Conservation (phyloP, 2,329 filamentous ascomycete genomes). For the Calonectria fujianensis region DNA sequence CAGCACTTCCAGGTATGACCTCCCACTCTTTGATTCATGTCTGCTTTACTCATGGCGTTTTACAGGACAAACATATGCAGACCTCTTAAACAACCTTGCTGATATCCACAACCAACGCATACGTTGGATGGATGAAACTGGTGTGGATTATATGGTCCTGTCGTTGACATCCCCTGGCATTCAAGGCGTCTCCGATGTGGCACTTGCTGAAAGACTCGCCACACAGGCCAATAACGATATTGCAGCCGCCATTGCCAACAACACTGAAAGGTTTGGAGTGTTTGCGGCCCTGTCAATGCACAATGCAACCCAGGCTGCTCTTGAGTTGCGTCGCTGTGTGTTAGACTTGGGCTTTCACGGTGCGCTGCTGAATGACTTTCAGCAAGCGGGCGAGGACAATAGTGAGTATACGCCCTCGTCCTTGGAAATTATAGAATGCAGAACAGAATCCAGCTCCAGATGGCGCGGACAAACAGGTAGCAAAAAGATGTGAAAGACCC, state of each 20-base stretch:
- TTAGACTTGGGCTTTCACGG: constrained; percentile 28
- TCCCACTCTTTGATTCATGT: neutral
- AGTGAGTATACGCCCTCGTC: neutral
- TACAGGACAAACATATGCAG: neutral
- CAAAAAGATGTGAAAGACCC: too few species aligned
- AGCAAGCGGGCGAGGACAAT: neutral
- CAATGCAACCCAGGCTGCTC: constrained; percentile 11
- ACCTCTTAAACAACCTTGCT: neutral
- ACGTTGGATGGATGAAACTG: constrained; percentile 26
- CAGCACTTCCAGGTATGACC: neutral
- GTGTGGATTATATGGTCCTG: constrained; percentile 42
- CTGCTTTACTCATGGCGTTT: neutral
- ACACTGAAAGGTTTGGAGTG: constrained; percentile 18
- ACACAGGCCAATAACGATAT: constrained; percentile 35
- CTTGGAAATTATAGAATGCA: neutral
- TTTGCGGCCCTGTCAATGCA: constrained; percentile 41
- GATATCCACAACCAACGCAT: constrained; percentile 41
- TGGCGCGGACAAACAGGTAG: neutral
- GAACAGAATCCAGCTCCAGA: neutral
- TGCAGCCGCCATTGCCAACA: neutral
- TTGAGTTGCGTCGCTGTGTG: constrained; percentile 31
- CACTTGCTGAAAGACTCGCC: constrained; percentile 13
- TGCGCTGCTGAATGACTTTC: constrained; percentile 40
- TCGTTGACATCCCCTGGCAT: constrained; percentile 39
- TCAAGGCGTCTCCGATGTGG: constrained; percentile 22